Evolutionary conservation across 306 rosid species (phyloP), one percentile per base, ranked within the genome.

Genomic region (Castanospermum australe): DNA sequence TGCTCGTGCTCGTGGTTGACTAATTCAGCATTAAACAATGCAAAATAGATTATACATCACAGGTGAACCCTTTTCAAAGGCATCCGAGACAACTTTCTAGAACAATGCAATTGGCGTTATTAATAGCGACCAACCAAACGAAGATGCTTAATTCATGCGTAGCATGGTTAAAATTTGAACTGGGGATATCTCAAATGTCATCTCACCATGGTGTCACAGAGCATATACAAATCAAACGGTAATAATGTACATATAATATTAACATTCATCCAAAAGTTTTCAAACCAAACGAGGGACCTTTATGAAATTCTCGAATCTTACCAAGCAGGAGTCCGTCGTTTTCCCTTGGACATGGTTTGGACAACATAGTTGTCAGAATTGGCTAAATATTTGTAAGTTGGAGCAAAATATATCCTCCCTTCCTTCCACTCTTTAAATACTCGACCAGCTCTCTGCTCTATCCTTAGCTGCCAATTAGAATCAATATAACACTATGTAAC

Each of bases 251-350:
- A 63, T 15, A 45, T 55, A 67, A 54, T 30, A 57, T 25, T 52
- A 54, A 65, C 44, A 65, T 25, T 65, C 22, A 48, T 10, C 20
- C 1, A 48, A 28, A 28, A 28, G n/a, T n/a, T 28, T 28, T 28
- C 32, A 28, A 28, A 28, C 32, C 32, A 28, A 28, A 28, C 0
- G 12, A 56, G 5, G 4, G 13, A 59, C 61, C 6, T 12, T 15
- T 4, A n/a, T n/a, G n/a, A n/a, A 38, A 64, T 30, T 11, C 7
- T 25, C 50, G 52, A 60, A 84, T 63, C 87, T 74, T 91, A 94
- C 99, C 99, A 95, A 71, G 98, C 99, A 6, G 99, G 99, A 39
- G 96, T 91, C 15, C 99, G 78, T 41, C 86, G 79, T 84, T 92
- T 92, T 71, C 89, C 93, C 83, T 81, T 87, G 33, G 95, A 91